Base-by-base conservation (phyloP, 768 basidiomycete genomes). In the Hortiboletus flavorubellus region DNA sequence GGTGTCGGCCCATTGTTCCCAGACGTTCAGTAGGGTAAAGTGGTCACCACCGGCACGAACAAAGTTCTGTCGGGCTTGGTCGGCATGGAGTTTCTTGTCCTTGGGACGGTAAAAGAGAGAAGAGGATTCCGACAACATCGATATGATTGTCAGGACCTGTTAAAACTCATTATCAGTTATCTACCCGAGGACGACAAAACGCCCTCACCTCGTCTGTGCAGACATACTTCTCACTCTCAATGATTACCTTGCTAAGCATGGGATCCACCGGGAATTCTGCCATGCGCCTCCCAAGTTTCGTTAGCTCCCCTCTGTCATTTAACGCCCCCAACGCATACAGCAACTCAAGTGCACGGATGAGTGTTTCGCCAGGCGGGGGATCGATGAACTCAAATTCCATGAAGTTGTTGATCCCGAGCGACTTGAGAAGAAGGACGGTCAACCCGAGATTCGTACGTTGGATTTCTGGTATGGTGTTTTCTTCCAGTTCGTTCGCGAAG, bases 231-330 rank as follows among this genome's bases (percentile, higher is more conserved):
- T 98, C 97, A 67, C 94, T 97, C 43, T 92, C 89, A 57, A 99
- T 93, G 68, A 99, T 96, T 6, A 89, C 86, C 72, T 98, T 98
- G 23, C 91, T 93, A 62, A 99, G 73, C 89, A 97, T 97, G 8
- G 97, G 97, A 66, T 99, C 97, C 18, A 98, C 93, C 10, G 94
- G 97, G 73, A 99, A 98, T 69, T 99, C 97, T 1, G 96, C 95
- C 97, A 99, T 98, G 51, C 95, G 76, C 55, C 97, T 80, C 2
- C 97, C 97, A 35, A 98, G 81, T 65, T 98, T 93, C n/a, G 97
- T 99, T 59, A 99, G 71, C 70, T 99, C 97, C 8, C 97, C 97
- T 51, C 90, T 79, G 69, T 98, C 95, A 68, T 98, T 98, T 58
- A 99, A 78, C 0, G 97, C 95, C 30, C 97, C 97, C 0, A 99